Evolutionary conservation across 2,329 filamentous ascomycete genomes (phyloP).

Genomic region (Stagonosporopsis tanaceti): DNA sequence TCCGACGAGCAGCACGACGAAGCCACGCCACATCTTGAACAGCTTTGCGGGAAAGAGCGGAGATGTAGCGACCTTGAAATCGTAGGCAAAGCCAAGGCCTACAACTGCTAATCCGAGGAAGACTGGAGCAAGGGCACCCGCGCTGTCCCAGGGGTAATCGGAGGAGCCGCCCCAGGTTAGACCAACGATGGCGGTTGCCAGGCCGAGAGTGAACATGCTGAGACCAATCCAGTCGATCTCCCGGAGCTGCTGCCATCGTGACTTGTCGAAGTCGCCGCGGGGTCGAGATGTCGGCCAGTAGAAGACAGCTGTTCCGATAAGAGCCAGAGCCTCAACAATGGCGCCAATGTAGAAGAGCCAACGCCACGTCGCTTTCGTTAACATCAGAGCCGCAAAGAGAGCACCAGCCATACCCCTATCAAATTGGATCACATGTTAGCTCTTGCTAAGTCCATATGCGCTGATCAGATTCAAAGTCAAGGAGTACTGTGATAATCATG

Average conservation of each 20-base stretch:
- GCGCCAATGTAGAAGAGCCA: conserved; percentile 5
- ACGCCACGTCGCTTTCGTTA: conserved; percentile 1
- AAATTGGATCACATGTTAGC: neutral
- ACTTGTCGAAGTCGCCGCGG: conserved; percentile 4
- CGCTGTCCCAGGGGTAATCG: neutral
- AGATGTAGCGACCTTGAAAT: conserved; percentile 4
- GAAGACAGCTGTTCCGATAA: conserved; percentile 1
- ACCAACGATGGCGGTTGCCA: conserved; percentile 1
- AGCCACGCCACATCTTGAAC: conserved; percentile 7
- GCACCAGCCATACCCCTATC: conserved; percentile 1
- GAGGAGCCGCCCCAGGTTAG: conserved; percentile 2
- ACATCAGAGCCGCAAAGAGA: conserved; percentile 1
- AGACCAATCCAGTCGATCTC: conserved; percentile 4
- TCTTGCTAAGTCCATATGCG: neutral
- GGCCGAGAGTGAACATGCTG: conserved; percentile 6
- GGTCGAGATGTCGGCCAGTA: conserved; percentile 7
- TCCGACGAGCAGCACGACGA: conserved; percentile 5
- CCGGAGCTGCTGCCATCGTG: conserved; percentile 3
- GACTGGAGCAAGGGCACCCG: neutral
- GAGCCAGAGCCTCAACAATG: neutral
- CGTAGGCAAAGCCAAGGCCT: neutral
- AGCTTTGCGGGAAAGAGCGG: conserved; percentile 5
- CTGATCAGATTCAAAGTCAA: neutral
- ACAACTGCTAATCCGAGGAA: conserved; percentile 1
- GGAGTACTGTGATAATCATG: neutral